Evolutionary conservation across 1,284 basidiomycete genomes (phyloP).

Genomic region (Ceratobasidium papillatum): DNA sequence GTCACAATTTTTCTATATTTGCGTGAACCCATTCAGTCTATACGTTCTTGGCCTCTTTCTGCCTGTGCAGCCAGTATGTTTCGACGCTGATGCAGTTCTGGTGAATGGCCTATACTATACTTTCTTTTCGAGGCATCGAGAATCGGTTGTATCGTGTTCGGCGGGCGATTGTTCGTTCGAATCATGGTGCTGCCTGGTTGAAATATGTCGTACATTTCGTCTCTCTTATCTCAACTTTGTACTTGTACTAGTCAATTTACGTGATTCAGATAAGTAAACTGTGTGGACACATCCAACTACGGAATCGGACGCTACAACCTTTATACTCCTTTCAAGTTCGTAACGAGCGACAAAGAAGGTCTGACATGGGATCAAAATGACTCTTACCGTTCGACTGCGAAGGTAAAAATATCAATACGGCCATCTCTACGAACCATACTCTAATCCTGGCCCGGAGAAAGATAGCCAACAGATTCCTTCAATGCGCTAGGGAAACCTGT

Average conservation of each 20-base stretch:
- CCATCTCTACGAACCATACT: too few species aligned
- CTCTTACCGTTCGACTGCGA: too few species aligned
- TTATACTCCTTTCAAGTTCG: too few species aligned
- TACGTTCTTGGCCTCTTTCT: constrained; percentile 34
- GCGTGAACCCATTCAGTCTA: constrained; percentile 2
- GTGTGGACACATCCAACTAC: too few species aligned
- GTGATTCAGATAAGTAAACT: not conserved
- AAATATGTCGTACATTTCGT: constrained; percentile 31
- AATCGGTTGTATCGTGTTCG: constrained; percentile 32
- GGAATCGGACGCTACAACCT: too few species aligned
- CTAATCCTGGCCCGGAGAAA: too few species aligned
- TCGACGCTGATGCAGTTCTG: constrained; percentile 40
- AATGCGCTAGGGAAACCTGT: too few species aligned
- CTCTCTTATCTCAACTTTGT: too few species aligned
- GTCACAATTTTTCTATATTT: not conserved
- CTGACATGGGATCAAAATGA: too few species aligned
- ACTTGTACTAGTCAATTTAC: not conserved
- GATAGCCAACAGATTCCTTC: too few species aligned
- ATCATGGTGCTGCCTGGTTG: constrained; percentile 35
- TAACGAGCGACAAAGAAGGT: not conserved
- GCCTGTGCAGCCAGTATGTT: constrained; percentile 37
- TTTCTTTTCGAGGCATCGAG: constrained; percentile 35
- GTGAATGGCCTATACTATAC: constrained; percentile 35
- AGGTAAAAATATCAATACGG: too few species aligned
- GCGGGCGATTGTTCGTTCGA: not conserved